Evolutionary conservation across 768 basidiomycete genomes (phyloP).

Genomic region (Russula lepida): DNA sequence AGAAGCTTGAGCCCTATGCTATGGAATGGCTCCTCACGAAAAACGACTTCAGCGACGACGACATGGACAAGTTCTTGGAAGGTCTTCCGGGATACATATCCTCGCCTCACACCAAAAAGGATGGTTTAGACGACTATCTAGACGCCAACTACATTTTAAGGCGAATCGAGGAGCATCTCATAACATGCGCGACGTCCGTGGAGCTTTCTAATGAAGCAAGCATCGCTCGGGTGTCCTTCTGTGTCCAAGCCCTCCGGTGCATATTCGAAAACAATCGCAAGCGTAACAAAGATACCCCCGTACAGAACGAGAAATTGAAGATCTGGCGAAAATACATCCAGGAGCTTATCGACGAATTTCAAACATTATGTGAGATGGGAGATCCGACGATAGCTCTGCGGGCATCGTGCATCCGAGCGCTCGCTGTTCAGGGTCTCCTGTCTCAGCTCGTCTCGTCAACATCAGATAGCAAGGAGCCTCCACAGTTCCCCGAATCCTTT

Average conservation of each 20-base stretch:
- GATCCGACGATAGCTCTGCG: conserved; percentile 1
- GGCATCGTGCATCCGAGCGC: conserved; percentile 1
- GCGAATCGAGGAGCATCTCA: conserved; percentile 3
- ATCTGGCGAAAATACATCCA: neutral
- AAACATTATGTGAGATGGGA: neutral
- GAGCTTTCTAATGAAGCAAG: conserved; percentile 6
- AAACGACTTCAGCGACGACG: conserved; percentile 9
- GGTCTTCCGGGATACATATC: conserved; percentile 9
- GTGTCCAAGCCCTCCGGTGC: neutral
- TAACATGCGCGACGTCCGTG: neutral
- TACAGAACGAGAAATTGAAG: too few relatives aligned
- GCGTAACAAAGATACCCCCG: neutral
- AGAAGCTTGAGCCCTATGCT: conserved; percentile 1
- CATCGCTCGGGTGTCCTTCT: neutral
- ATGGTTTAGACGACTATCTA: neutral
- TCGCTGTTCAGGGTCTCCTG: conserved; percentile 6
- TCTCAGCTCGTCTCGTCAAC: neutral
- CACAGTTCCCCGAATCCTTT: neutral
- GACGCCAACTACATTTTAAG: neutral
- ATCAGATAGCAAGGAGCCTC: neutral
- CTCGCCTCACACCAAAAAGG: neutral
- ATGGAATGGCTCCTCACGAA: conserved; percentile 7
- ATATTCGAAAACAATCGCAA: conserved; percentile 1
- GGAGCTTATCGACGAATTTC: neutral
- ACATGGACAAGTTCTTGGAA: conserved; percentile 14